Conservation (phyloP, 1,284 basidiomycete species). For the Vanrija sp. region DNA sequence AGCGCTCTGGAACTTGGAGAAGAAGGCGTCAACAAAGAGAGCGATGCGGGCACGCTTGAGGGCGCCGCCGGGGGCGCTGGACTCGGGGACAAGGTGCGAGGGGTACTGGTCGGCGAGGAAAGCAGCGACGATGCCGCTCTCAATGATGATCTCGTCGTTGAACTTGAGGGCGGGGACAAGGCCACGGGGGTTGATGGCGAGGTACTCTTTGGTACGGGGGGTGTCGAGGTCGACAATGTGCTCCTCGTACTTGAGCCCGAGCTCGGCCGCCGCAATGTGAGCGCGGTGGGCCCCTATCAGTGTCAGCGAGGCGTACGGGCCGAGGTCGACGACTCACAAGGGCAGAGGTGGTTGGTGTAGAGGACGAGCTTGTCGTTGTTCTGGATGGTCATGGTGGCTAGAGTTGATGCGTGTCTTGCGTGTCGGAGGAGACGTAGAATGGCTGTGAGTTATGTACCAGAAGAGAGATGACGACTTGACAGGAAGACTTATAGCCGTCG, state of each 20-base stretch:
- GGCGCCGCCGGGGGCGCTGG: slow-evolving; percentile 2
- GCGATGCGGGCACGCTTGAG: slow-evolving; percentile 7
- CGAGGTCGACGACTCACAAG: neutral
- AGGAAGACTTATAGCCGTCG: too few relatives aligned
- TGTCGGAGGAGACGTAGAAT: too few relatives aligned
- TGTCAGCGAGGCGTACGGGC: neutral
- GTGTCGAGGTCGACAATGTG: slow-evolving; percentile 11
- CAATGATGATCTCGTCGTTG: slow-evolving; percentile 10
- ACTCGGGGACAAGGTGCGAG: slow-evolving; percentile 4
- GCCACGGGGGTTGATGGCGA: slow-evolving; percentile 12
- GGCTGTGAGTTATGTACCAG: too few relatives aligned
- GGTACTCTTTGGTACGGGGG: slow-evolving; percentile 9
- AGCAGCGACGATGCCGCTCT: slow-evolving; percentile 4
- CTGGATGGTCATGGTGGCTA: neutral
- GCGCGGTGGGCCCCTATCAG: slow-evolving; percentile 12
- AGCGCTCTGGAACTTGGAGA: slow-evolving; percentile 2
- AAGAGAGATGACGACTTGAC: too few relatives aligned
- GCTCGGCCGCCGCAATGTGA: slow-evolving; percentile 9
- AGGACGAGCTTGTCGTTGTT: slow-evolving; percentile 5
- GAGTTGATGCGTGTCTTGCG: too few relatives aligned
- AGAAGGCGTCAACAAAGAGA: slow-evolving; percentile 8
- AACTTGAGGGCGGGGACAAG: slow-evolving; percentile 5
- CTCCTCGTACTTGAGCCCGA: slow-evolving; percentile 6
- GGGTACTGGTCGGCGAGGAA: slow-evolving; percentile 13
- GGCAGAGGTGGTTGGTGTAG: slow-evolving; percentile 9